These are phyloP conservation scores for Mortierella sp. DNA, from an alignment of 371 early-diverging fungal genomes.

Conservation along the genomic window DNA sequence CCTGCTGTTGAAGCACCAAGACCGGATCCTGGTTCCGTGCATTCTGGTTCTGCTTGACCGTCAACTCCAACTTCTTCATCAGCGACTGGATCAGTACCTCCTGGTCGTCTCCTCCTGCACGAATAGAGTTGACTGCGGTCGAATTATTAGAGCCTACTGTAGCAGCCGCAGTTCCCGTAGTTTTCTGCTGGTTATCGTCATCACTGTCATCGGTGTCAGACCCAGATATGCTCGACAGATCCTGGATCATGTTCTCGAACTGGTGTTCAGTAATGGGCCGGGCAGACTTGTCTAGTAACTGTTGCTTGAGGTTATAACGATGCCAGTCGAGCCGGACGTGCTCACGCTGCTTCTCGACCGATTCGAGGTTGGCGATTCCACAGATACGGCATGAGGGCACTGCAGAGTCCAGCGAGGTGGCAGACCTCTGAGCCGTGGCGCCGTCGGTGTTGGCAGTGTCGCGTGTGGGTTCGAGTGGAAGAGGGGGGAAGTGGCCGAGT, in stretches of 20 bases:
- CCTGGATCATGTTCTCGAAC: constrained; percentile 83
- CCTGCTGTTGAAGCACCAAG: constrained; percentile 39
- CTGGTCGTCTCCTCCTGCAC: constrained; percentile 14
- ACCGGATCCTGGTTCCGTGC: constrained; percentile 42
- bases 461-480: not conserved
- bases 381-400: constrained; percentile 80
- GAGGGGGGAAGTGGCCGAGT: not conserved
- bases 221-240: constrained; percentile 69
- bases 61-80: constrained; percentile 53
- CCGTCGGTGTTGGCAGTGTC: not conserved
- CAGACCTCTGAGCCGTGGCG: not conserved
- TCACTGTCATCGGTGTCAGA: constrained; percentile 41
- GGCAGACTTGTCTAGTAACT: constrained; percentile 74
- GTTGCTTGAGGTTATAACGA: constrained; percentile 95
- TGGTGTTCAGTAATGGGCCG: constrained; percentile 82
- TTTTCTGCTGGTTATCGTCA: constrained; percentile 1
- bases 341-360: constrained; percentile 83
- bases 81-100: constrained; percentile 45
- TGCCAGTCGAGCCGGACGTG: constrained; percentile 97
- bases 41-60: constrained; percentile 61
- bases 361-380: constrained; percentile 79
- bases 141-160: constrained; percentile 1
- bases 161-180: constrained; percentile 13
- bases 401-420: constrained; percentile 40
- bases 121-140: constrained; percentile 23